Evolutionary conservation across 441 rosid genomes (phyloP).

Genomic region (Gossypium schwendimanii): DNA sequence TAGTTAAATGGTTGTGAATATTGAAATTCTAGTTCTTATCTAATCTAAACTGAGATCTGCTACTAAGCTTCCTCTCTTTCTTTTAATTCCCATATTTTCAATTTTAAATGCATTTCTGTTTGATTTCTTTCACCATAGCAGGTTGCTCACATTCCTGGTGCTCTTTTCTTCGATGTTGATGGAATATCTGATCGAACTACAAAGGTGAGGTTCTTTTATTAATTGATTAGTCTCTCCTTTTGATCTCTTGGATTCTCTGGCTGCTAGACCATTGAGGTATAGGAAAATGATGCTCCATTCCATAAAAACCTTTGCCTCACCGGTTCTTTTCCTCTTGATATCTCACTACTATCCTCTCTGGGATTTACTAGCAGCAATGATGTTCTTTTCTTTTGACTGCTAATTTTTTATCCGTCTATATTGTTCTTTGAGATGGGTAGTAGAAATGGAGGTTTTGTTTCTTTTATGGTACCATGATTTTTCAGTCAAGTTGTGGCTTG

Average conservation of each 20-base stretch:
- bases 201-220: conserved; percentile 38
- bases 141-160: conserved; percentile 95
- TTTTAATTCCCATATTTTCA: neutral
- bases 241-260: neutral
- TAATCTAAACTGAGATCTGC: neutral
- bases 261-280: neutral
- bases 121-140: conserved; percentile 23
- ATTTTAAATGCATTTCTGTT: conserved; percentile 7
- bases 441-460: neutral
- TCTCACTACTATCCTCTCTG: neutral
- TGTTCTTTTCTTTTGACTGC: neutral
- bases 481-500: neutral
- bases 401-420: neutral
- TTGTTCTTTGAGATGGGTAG: neutral
- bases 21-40: neutral
- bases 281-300: neutral
- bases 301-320: neutral
- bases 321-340: neutral
- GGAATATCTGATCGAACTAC: conserved; percentile 66
- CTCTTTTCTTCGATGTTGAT: conserved; percentile 87
- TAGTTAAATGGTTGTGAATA: neutral
- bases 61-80: neutral
- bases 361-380: neutral
- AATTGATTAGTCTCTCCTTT: conserved; percentile 9
- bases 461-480: neutral